Base-by-base conservation (phyloP, 2,329 filamentous ascomycete genomes). In the Proliferodiscus dingleyae region DNA sequence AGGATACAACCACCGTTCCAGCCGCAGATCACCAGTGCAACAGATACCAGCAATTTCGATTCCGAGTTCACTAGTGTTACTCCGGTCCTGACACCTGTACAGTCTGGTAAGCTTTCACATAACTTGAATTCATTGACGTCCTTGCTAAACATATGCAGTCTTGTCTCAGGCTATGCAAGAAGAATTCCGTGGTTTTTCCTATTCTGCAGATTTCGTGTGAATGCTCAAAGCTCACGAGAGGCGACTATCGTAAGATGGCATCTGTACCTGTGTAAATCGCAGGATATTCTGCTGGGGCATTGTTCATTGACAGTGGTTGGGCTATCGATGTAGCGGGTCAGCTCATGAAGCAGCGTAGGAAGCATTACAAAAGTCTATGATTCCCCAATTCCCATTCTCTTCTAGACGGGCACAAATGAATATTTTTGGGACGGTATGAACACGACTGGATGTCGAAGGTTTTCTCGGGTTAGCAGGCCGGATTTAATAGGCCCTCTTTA, bases 11-110 rank as follows among this genome's bases (percentile, higher is more conserved):
- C 93, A 43, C 93, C 93, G 1, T 97, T 96, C 72, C 68, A 90
- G 67, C 93, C 93, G 15, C 80, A 81, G 29, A 95, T 98, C 61
- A 93, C 86, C 69, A 94, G 80, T 64, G 80, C 90, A 7, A 96
- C 93, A 34, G 93, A 98, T 71, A 98, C 93, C n/a, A 96, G 90
- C 75, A 98, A 98, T 71, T 98, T 98, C 67, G 93, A 98, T 66
- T 89, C 87, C 37, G 93, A 98, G 66, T 98, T 98, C 65, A 98
- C 93, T 1, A 97, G 91, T 63, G 93, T 98, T 44, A 98, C 93
- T 33, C 93, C 93, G 1, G 93, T 98, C 47, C 77, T 98, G 57
- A 98, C 93, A 23, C 93, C 93, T 41, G 93, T 98, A 45, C 90
- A 97, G 70, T 95, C 89, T 69, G 89, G 90, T 94, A 85, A 73